These are phyloP conservation scores for Comarum palustre DNA, from an alignment of 306 rosid genomes.

Conservation along the genomic window DNA sequence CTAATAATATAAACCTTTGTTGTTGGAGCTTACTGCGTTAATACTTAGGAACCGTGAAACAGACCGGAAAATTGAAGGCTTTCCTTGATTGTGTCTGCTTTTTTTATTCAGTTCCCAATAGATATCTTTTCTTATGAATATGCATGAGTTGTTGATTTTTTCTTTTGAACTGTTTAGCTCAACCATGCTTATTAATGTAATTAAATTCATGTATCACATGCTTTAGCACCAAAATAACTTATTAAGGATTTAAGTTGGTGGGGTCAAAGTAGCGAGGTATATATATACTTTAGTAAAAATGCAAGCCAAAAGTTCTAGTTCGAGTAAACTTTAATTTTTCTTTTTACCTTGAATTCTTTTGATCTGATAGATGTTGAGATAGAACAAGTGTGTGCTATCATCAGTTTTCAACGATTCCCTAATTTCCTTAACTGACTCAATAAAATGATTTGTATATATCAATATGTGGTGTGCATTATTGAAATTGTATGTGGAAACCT, in stretches of 20 bases:
- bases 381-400: neutral
- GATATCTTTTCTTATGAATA: neutral
- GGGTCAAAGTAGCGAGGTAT: neutral
- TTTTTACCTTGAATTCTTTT: neutral
- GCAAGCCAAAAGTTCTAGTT: neutral
- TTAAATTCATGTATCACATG: neutral
- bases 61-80: neutral
- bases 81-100: conserved; percentile 13
- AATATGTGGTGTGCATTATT: conserved; percentile 1
- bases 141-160: neutral
- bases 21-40: neutral
- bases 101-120: conserved; percentile 10
- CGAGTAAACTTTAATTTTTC: neutral
- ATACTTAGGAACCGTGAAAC: neutral
- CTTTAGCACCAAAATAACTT: neutral
- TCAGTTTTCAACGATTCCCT: neutral
- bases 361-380: neutral
- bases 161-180: neutral
- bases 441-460: neutral
- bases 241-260: neutral
- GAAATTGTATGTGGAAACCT: neutral
- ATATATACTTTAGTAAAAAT: neutral
- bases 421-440: neutral
- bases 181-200: neutral
- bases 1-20: neutral